Evolutionary conservation across 1,139 yeast species (phyloP), one percentile per base, ranked within the genome.

Genomic region (Yamadazyma siamensis): DNA sequence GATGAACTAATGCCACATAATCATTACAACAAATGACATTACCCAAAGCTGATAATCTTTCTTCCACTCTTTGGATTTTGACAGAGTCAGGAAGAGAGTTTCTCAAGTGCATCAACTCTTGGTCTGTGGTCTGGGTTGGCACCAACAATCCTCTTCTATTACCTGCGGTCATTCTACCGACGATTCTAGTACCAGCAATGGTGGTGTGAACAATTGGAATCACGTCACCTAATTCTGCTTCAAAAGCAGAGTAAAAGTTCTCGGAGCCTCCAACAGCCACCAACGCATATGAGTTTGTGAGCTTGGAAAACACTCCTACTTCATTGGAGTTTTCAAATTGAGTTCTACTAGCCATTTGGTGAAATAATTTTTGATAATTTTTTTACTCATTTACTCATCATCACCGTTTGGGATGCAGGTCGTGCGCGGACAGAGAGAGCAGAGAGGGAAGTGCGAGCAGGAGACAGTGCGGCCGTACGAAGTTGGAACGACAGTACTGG

Each of bases 81-180:
- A 94, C 96, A 30, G 81, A 63, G 51, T 94, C 98, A n/a, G 99
- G 99, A 49, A 94, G 75, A 40, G 95, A 82, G 69, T 94, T 94
- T 75, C 99, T 79, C 55, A 94, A 69, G 64, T 94, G 98, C 81
- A 88, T 94, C 49, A 94, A 78, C 63, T 94, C 99, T 65, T 91
- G 98, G 60, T 94, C 99, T n/a, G 97, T 87, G 31, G 98, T 94
- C 61, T 89, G 96, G 17, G 95, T 86, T 39, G 99, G 99, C 12
- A 94, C 98, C 36, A 94, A 74, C 44, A 94, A 70, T 25, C 99
- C 99, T 58, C 97, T 78, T 71, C 98, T 81, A 73, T 94, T 94
- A 53, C 99, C 99, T 24, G 96, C 96, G 25, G 96, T 85, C 95
- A 94, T 85, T 61, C 98, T 78, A 47, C 99, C 99, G 39, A 94